Percentiles rank a stretch among this genome's conserved stretches.
phyloP scores from a whole-genome alignment of 164 flowering plant genomes.

The Cinnamomum micranthum region DNA sequence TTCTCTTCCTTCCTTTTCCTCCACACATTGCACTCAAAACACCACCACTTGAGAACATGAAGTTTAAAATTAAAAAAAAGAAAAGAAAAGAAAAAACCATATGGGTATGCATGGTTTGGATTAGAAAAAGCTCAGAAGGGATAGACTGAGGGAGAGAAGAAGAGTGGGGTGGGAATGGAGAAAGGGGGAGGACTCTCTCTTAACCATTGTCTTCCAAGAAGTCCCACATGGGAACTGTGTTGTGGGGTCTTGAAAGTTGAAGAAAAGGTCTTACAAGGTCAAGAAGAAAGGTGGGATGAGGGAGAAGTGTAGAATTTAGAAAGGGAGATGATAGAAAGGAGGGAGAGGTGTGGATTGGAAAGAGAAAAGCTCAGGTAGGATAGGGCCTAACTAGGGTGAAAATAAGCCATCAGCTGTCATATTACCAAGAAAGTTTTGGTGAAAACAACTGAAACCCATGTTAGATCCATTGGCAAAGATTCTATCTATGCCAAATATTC shows the following conservation, averaged over 20 bases:
- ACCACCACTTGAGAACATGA: background rate
- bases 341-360: background rate
- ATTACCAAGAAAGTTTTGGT: background rate
- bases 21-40: background rate
- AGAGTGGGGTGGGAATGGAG: conserved; percentile 39
- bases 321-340: background rate
- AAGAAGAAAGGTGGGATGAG: conserved; percentile 38
- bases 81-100: background rate
- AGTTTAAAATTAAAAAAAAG: background rate
- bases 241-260: conserved; percentile 77
- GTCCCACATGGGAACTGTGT: background rate
- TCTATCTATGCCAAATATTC: conserved; percentile 2
- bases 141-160: conserved; percentile 67
- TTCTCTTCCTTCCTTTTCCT: background rate
- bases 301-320: conserved; percentile 5
- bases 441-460: background rate
- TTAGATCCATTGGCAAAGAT: background rate
- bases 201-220: conserved; percentile 9
- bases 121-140: conserved; percentile 72
- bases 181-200: background rate
- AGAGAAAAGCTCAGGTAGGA: conserved; percentile 72
- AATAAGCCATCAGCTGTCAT: background rate
- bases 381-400: conserved; percentile 43
- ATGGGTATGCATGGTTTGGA: background rate
- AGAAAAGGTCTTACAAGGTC: conserved; percentile 95